A percentile compares a stretch with the other conserved stretches of the same genome.
phyloP scores from a whole-genome alignment of 1,139 yeast species.

The Hyphopichia wangnamkhiaoensis region DNA sequence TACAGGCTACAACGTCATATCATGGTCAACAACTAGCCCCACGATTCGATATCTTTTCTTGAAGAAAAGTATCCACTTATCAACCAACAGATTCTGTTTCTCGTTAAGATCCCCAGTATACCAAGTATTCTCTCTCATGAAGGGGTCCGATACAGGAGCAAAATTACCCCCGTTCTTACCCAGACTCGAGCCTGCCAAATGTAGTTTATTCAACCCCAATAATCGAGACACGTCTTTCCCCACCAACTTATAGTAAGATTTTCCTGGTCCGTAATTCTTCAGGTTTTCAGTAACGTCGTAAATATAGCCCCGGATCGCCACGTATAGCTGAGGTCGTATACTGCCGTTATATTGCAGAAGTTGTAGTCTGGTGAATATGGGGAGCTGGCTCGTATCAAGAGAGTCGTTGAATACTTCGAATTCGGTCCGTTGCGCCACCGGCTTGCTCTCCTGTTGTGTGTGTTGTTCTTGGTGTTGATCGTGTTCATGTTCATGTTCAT shows the following conservation, averaged over 20 bases:
- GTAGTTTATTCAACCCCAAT: constrained; percentile 46
- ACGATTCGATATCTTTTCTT: constrained; percentile 47
- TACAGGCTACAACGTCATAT: too few species aligned
- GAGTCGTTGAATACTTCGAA: constrained; percentile 21
- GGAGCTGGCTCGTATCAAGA: constrained; percentile 27
- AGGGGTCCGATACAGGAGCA: too few species aligned
- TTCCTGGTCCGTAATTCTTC: constrained; percentile 74
- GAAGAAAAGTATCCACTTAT: constrained; percentile 62
- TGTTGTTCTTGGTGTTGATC: not conserved
- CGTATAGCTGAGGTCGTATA: constrained; percentile 48
- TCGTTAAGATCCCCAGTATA: constrained; percentile 48
- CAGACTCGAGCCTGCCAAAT: too few species aligned
- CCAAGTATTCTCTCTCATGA: constrained; percentile 40
- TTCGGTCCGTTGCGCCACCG: constrained; percentile 18
- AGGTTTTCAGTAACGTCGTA: constrained; percentile 73
- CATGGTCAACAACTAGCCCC: constrained; percentile 36
- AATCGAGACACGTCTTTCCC: constrained; percentile 81
- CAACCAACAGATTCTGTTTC: constrained; percentile 49
- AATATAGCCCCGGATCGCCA: constrained; percentile 72
- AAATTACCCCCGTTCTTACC: too few species aligned
- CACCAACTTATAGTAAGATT: constrained; percentile 68
- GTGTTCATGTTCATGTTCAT: not conserved
- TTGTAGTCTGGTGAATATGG: constrained; percentile 36
- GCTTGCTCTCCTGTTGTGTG: too few species aligned
- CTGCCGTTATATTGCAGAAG: constrained; percentile 36